Conservation (phyloP, 2,329 filamentous ascomycete genomes). For the Colletotrichum filicis region DNA sequence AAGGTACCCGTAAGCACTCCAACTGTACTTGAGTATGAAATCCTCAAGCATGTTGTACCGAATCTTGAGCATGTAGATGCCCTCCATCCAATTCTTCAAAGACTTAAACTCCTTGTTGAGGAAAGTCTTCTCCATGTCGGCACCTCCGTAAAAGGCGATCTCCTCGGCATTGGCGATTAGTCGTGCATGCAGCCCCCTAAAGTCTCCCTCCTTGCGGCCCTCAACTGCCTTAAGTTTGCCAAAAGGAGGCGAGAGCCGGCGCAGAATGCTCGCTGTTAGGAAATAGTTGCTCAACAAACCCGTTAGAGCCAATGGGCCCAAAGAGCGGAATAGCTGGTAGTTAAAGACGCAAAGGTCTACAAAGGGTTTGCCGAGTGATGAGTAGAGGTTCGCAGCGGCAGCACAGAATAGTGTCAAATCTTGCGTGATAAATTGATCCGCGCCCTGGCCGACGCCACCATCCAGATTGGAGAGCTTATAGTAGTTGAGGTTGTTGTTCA, state of each 20-base stretch:
- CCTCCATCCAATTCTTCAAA: constrained; percentile 96
- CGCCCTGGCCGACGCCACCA: constrained; percentile 89
- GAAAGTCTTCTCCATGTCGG: constrained; percentile 93
- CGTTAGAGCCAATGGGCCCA: constrained; percentile 87
- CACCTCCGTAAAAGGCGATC: constrained; percentile 96
- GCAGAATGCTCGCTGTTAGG: constrained; percentile 88
- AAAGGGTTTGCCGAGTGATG: constrained; percentile 95
- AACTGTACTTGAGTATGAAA: constrained; percentile 97
- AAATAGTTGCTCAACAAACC: constrained; percentile 94
- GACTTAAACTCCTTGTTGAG: constrained; percentile 93
- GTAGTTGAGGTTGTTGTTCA: constrained; percentile 95
- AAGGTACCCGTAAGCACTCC: constrained; percentile 97
- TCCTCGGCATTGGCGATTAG: constrained; percentile 98
- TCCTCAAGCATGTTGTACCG: constrained; percentile 99
- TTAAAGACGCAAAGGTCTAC: constrained; percentile 99
- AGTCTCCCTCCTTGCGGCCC: constrained; percentile 94
- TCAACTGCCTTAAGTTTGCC: constrained; percentile 97
- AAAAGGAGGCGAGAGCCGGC: constrained; percentile 91
- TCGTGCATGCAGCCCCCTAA: constrained; percentile 88
- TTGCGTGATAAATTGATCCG: constrained; percentile 97
- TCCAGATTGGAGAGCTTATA: constrained; percentile 96
- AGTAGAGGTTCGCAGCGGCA: constrained; percentile 91
- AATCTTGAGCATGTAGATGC: constrained; percentile 97
- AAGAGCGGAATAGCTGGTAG: constrained; percentile 92
- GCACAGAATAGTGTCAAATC: constrained; percentile 96